Base-by-base conservation (phyloP, 345 rosid species). In the Dovyalis caffra region DNA sequence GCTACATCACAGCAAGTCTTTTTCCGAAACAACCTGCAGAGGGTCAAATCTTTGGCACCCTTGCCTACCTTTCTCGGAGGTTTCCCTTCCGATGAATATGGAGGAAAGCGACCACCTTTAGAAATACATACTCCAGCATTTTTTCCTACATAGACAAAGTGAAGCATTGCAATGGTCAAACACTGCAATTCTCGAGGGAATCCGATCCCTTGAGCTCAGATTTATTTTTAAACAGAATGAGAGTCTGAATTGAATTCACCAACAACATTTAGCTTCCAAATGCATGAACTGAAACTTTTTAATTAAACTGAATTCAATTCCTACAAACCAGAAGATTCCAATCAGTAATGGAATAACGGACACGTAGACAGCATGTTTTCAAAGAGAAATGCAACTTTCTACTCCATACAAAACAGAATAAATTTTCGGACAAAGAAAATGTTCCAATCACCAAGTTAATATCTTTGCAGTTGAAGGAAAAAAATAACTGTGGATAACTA, bases 31-130 rank as follows among this genome's bases (percentile, higher is more conserved):
- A 96, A 84, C 76, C 97, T 83, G 68, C 99, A 93, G 57, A 93
- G 80, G 66, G 95, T 89, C 82, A 93, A 83, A 73, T 90, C 98
- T 58, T 86, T 95, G 35, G 87, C 72, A 80, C 99, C 98, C 78
- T 60, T 89, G 68, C 90, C 79, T 31, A 83, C 92, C 72, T 83
- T 86, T 70, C 85, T 85, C 2, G 97, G 98, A 62, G 95, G 91
- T 76, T 84, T 89, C 57, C 98, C 97, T 83, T 90, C 91, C 12
- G 83, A 84, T 16, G 91, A 80, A 69, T 86, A 96, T 11, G 97
- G 90, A 0, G 91, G 89, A 78, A 96, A 96, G 69, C 88, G 79
- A 45, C 97, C 97, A 32, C 99, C 97, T 85, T 96, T 90, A 25
- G 98, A 96, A 47, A 86, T 28, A 64, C 98, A 96, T 18, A 85